A percentile compares a stretch with the other conserved stretches of the same genome.
These are phyloP conservation scores for Aspergillus carbonarius DNA, from an alignment of 2,329 filamentous ascomycete species.

Conservation along the genomic window DNA sequence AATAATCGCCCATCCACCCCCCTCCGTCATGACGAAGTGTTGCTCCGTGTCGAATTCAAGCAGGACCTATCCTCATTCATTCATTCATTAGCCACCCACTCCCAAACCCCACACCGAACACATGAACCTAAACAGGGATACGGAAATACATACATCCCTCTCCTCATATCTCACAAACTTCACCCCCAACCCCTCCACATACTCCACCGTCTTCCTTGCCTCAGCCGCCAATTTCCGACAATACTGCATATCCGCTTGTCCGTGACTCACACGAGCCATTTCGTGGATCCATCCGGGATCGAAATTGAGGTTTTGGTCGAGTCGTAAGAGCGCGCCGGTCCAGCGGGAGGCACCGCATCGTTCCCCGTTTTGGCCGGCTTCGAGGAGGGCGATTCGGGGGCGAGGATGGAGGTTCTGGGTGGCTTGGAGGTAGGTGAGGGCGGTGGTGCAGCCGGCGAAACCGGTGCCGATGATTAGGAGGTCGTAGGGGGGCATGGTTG, in stretches of 20 bases:
- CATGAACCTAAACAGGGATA: too few relatives aligned
- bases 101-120: too few relatives aligned
- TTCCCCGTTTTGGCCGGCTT: background rate
- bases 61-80: background rate
- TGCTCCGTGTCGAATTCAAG: background rate
- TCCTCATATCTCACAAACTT: background rate
- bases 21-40: background rate
- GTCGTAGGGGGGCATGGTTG: background rate
- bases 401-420: background rate
- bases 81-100: background rate
- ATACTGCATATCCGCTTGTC: background rate
- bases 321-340: background rate
- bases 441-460: background rate
- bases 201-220: background rate
- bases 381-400: background rate
- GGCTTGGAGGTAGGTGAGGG: background rate
- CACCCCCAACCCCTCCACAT: background rate
- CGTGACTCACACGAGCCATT: background rate
- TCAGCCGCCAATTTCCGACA: background rate
- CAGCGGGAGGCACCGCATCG: background rate
- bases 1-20: background rate
- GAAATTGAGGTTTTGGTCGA: background rate
- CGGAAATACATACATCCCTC: background rate
- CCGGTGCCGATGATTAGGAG: background rate
- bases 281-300: background rate